Conservation (phyloP, 768 basidiomycete species). For the Tricholoma matsutake region DNA sequence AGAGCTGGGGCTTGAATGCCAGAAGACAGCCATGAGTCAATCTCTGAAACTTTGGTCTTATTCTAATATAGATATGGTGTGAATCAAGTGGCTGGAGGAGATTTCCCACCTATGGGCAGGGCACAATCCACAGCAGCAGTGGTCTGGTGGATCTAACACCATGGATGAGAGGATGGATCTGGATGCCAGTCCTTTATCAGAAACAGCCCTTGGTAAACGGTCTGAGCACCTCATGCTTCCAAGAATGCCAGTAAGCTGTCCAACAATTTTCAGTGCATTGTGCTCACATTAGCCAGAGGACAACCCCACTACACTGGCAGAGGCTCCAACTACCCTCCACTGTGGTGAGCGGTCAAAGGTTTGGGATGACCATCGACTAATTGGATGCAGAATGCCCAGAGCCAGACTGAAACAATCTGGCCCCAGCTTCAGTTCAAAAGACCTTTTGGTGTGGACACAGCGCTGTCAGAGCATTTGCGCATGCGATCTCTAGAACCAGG, state of each 20-base stretch:
- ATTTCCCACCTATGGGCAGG: neutral
- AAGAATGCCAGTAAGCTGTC: neutral
- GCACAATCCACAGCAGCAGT: neutral
- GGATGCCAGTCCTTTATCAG: neutral
- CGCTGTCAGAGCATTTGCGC: no score
- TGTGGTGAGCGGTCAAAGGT: neutral
- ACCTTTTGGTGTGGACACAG: no score
- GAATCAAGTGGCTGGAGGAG: neutral
- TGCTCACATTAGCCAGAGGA: neutral
- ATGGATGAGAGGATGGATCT: neutral
- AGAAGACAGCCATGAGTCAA: no score
- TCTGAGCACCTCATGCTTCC: neutral
- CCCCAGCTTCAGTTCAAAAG: no score
- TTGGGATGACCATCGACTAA: neutral
- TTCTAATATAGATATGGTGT: no score
- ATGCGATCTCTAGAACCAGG: no score
- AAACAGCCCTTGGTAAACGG: neutral
- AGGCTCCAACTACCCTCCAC: neutral
- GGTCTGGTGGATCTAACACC: neutral
- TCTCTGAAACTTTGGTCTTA: no score
- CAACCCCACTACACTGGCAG: neutral
- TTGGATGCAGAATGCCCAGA: neutral
- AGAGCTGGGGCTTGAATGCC: no score
- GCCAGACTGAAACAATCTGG: no score
- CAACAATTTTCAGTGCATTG: no score